Evolutionary conservation across 305 asterid genomes (phyloP).

Genomic region (Euphrasia arctica): DNA sequence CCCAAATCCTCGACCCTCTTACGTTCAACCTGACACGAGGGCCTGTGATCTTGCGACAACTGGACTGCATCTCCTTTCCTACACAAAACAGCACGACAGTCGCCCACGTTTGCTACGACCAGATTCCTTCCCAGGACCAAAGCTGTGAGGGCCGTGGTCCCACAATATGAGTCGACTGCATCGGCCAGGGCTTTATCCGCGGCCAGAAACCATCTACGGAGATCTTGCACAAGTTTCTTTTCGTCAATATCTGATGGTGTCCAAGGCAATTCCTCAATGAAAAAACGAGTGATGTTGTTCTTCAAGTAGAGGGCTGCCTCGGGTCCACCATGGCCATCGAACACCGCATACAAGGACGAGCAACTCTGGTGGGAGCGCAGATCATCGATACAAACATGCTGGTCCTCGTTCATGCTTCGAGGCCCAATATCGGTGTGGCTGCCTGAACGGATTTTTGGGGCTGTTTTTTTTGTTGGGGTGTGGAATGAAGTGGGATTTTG

Average conservation of each 20-base stretch:
- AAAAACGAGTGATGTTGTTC: constrained; percentile 52
- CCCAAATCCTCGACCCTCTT: constrained; percentile 57
- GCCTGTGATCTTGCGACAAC: constrained; percentile 64
- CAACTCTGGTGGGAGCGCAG: constrained; percentile 64
- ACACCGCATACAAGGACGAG: constrained; percentile 84
- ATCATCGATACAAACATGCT: constrained; percentile 74
- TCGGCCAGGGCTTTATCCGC: constrained; percentile 80
- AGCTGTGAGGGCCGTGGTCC: constrained; percentile 91
- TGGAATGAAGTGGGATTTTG: constrained; percentile 33
- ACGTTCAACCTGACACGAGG: constrained; percentile 43
- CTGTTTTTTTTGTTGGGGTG: constrained; percentile 34
- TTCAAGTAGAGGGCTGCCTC: constrained; percentile 74
- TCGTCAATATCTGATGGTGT: constrained; percentile 48
- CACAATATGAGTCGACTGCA: constrained; percentile 64
- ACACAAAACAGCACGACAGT: constrained; percentile 81
- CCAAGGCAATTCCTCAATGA: constrained; percentile 62
- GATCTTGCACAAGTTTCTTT: constrained; percentile 51
- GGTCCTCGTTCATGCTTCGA: constrained; percentile 79
- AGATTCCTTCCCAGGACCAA: constrained; percentile 70
- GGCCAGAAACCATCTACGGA: constrained; percentile 52
- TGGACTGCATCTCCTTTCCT: constrained; percentile 72
- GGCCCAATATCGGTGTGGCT: constrained; percentile 86
- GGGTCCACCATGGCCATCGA: constrained; percentile 95
- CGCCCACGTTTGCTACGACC: constrained; percentile 86
- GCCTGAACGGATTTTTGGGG: constrained; percentile 64